phyloP scores from a whole-genome alignment of 106 monocot species.

The Dioscorea alata region DNA sequence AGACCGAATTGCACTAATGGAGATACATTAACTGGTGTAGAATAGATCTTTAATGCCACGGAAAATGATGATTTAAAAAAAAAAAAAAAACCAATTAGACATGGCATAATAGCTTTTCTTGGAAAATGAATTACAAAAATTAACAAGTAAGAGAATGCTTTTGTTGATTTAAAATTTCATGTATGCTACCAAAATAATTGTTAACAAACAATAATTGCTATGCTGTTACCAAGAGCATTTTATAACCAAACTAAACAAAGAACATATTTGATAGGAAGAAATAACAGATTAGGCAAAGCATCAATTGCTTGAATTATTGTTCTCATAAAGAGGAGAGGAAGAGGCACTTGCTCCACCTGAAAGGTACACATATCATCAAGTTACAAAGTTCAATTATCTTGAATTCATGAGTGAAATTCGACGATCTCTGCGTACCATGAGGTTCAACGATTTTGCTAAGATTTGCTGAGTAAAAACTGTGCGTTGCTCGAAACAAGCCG shows the following conservation, averaged over 20 bases:
- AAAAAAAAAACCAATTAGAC: no score
- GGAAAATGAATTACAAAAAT: no score
- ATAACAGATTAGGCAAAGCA: conserved; percentile 89
- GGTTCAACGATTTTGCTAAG: conserved; percentile 70
- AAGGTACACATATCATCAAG: conserved; percentile 10
- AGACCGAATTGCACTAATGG: no score
- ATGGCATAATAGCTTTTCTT: no score
- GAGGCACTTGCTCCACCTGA: conserved; percentile 75
- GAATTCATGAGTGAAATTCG: no score
- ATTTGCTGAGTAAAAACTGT: conserved; percentile 98
- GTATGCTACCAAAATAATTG: neutral
- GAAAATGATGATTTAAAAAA: no score
- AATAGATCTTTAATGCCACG: neutral
- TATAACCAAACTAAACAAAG: neutral
- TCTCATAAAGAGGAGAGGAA: conserved; percentile 94
- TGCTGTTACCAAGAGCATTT: neutral
- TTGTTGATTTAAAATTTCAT: neutral
- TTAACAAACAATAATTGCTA: neutral
- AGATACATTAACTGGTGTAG: no score
- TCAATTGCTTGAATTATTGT: conserved; percentile 95
- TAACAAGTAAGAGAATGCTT: no score
- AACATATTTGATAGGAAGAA: neutral
- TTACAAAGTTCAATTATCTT: neutral
- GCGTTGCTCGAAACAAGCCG: conserved; percentile 94
- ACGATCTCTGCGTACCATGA: conserved; percentile 49